Percentiles rank a stretch among this genome's conserved stretches.
Evolutionary conservation across 352 stramenopile genomes (phyloP).

Genomic region (Blastocystis sp.): DNA sequence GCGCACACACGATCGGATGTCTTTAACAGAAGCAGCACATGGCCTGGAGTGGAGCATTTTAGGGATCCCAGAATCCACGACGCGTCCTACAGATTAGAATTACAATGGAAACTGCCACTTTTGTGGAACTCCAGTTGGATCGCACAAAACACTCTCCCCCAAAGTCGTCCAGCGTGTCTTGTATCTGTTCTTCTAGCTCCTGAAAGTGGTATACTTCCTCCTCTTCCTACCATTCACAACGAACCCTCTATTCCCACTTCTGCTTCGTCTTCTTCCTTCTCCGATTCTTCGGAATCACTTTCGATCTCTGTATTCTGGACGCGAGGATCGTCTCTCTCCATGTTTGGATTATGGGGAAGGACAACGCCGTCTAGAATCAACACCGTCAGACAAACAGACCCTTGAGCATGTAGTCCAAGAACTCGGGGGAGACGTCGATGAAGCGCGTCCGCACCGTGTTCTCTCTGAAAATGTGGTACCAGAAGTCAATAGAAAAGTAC

Average conservation of each 20-base stretch:
- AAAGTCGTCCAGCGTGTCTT: conserved; percentile 37
- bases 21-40: conserved; percentile 59
- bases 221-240: conserved; percentile 5
- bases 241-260: not conserved
- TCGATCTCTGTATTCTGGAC: not conserved
- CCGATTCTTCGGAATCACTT: not conserved
- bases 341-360: not conserved
- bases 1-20: conserved; percentile 36
- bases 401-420: conserved; percentile 40
- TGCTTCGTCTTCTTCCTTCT: not conserved
- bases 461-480: conserved; percentile 49
- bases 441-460: conserved; percentile 41
- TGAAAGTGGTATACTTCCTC: conserved; percentile 23
- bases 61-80: conserved; percentile 43
- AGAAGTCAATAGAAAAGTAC: conserved; percentile 58
- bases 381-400: not conserved
- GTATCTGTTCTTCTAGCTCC: conserved; percentile 52
- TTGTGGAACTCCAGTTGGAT: conserved; percentile 55
- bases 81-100: conserved; percentile 20
- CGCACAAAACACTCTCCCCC: conserved; percentile 59
- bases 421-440: not conserved
- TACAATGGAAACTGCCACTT: conserved; percentile 10
- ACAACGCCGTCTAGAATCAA: conserved; percentile 18
- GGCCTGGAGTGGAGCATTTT: conserved; percentile 53
- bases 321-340: conserved; percentile 38